Base-by-base conservation (phyloP, 495 filamentous ascomycete species). In the Aspergillus asperescens region DNA sequence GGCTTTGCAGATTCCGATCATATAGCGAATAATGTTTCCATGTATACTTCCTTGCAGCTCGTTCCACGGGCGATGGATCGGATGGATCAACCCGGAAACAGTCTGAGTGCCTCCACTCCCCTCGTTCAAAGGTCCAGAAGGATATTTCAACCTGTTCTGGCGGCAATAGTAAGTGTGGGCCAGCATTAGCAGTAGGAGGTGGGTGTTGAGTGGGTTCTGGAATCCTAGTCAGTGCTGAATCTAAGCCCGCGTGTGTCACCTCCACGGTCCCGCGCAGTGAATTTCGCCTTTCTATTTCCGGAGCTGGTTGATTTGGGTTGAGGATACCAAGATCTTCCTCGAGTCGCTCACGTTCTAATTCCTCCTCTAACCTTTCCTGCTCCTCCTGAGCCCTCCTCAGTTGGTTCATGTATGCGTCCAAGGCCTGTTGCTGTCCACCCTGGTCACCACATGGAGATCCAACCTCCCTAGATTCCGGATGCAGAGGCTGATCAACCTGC, bases 21-120 rank as follows among this genome's bases (percentile, higher is more conserved):
- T 60, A 60, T 45, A 56, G 49, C 31, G 40, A 58, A 52, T 61
- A 61, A 41, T 56, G 32, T 20, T 61, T 61, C 50, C 41, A 48
- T 37, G 41, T 51, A 54, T 61, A 61, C 47, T 61, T 61, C 40
- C 20, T 48, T 37, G 54, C 58, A 34, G 51, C 50, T 37, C 49
- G 50, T 51, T 57, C 54, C 18, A 61, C 13, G 8, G 28, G 50
- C 32, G 54, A 61, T 44, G 46, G 49, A 48, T 61, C 41, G 6
- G 50, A 56, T 12, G 29, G 54, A 51, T 57, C 28, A 8, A 61
- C 46, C 25, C 28, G 39, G 43, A 60, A 42, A 45, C 38, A 29
- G 18, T 60, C 45, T 32, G 50, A 60, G 23, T 27, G 48, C 19
- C 38, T 60, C 57, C 52, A 60, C 10, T 56, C 38, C n/a, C 41